A percentile compares a stretch with the other conserved stretches of the same genome.
Conservation (phyloP, 2,329 filamentous ascomycete species). For the Ilyonectria destructans region DNA sequence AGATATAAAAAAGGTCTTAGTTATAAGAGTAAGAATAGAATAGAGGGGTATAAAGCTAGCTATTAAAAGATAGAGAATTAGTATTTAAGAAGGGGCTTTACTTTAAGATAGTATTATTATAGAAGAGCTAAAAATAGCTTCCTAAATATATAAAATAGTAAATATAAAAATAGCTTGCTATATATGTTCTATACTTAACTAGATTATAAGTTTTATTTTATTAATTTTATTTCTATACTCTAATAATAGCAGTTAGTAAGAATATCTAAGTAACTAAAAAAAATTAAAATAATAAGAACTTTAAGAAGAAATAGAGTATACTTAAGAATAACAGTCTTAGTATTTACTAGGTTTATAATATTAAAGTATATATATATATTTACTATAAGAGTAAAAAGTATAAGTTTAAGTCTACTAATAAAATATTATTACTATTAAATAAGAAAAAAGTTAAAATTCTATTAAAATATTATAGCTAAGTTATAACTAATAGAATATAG, state of each 20-base stretch:
- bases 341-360: conserved; percentile 13
- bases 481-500: too few relatives aligned
- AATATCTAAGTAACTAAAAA: conserved; percentile 12
- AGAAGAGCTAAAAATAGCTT: conserved; percentile 8
- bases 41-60: too few relatives aligned
- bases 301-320: conserved; percentile 26
- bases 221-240: background rate
- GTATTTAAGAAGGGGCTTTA: too few relatives aligned
- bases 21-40: too few relatives aligned
- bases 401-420: conserved; percentile 37
- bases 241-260: conserved; percentile 12
- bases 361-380: too few relatives aligned
- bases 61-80: too few relatives aligned
- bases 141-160: conserved; percentile 15
- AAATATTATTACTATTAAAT: conserved; percentile 25
- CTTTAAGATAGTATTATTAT: too few relatives aligned
- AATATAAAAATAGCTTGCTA: too few relatives aligned
- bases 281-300: conserved; percentile 31
- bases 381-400: conserved; percentile 31
- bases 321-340: conserved; percentile 27
- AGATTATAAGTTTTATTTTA: too few relatives aligned
- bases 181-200: too few relatives aligned
- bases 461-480: background rate
- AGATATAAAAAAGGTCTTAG: too few relatives aligned
- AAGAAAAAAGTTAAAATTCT: conserved; percentile 27